Percentiles rank a stretch among this genome's conserved stretches.
These are phyloP conservation scores for Ampelocalamus luodianensis DNA, from an alignment of 176 grass and related monocot genomes.

Conservation along the genomic window DNA sequence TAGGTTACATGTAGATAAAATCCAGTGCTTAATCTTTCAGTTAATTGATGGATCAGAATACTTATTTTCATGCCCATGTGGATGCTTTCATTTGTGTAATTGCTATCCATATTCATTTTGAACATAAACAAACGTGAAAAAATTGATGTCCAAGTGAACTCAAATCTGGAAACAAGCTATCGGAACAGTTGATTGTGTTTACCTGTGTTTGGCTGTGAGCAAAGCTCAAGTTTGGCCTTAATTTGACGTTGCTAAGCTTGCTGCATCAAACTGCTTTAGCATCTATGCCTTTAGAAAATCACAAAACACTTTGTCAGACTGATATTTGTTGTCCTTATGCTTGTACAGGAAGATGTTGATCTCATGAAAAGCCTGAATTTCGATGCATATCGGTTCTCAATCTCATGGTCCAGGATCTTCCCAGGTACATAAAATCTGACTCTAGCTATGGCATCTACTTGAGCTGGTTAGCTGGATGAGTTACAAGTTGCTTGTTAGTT, in stretches of 20 bases:
- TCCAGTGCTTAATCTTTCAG: neutral
- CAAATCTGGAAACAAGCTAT: constrained; percentile 20
- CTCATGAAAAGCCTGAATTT: constrained; percentile 74
- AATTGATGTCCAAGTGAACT: neutral
- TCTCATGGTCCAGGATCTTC: constrained; percentile 85
- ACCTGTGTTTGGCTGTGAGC: neutral
- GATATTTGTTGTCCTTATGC: neutral
- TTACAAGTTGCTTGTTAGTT: neutral
- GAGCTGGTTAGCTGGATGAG: constrained; percentile 8
- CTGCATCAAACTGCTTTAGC: constrained; percentile 15
- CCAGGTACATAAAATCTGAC: constrained; percentile 34
- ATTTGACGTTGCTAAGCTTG: neutral
- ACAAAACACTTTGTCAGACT: neutral
- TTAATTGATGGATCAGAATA: constrained; percentile 26
- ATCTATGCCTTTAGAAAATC: neutral
- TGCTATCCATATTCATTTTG: neutral
- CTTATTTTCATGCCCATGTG: constrained; percentile 4
- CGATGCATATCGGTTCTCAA: constrained; percentile 78
- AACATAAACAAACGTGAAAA: neutral
- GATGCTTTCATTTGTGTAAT: neutral
- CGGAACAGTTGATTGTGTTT: neutral
- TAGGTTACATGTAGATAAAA: neutral
- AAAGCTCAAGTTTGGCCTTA: neutral
- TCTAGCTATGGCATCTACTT: neutral
- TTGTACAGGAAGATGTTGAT: constrained; percentile 61